Evolutionary conservation across 495 filamentous ascomycete species (phyloP), one percentile per base, ranked within the genome.

Genomic region (Cercophora scortea): DNA sequence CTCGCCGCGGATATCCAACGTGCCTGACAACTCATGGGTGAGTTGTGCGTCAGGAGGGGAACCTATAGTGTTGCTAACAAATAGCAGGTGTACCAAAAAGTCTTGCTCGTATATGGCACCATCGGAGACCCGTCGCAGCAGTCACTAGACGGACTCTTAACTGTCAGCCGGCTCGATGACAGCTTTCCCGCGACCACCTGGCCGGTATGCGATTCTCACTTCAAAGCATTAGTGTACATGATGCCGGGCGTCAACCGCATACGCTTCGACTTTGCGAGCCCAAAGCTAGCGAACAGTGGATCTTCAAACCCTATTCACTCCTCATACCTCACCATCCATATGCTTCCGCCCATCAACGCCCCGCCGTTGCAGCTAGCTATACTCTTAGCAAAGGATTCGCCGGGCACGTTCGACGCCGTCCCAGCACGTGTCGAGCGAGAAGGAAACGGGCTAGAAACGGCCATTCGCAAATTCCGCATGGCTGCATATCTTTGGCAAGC

Each of bases 401-500:
- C 90, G 8, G 88, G 80, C 6, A 90, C 86, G 0, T 95, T 86
- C 54, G 89, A 96, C 74, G 84, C 87, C 8, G 79, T 85, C 25
- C 89, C 90, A 0, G 82, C 90, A 49, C 75, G 86, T 35, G 67
- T 78, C 41, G 81, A 87, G 61, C 79, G 79, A 51, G 90, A 95
- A 75, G 90, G 87, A 4, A 92, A 92, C 62, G 79, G 78, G 2
- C 60, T 96, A 33, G 86, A 92, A 3, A 81, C 76, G 11, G 91
- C 91, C 0, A 78, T 93, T 56, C 78, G 80, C 51, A 96, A 96
- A 66, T 95, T 88, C 61, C 80, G 89, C 49, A 94, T 90, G 83
- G 84, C 89, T 18, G 90, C 89, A 15, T 94, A 96, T 64, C 76
- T 96, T 3, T 96, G 91, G 91, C 91, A 96, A 65, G 89, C 90